Evolutionary conservation across 2,329 filamentous ascomycete species (phyloP), one percentile per base, ranked within the genome.

Genomic region (Xylariales sp.): DNA sequence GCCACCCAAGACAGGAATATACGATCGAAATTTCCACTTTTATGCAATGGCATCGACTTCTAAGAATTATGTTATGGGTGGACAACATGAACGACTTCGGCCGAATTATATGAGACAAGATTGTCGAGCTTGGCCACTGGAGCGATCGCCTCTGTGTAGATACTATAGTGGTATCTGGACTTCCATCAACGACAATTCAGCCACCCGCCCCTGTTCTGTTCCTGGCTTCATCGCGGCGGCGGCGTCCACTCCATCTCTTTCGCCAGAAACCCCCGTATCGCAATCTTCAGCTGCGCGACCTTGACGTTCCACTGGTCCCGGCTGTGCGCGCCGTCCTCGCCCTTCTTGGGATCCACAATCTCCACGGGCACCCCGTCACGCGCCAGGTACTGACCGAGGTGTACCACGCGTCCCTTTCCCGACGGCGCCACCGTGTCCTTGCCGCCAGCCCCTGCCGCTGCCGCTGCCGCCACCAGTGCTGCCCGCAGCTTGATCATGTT

Each of bases 241-340:
- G n/a, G n/a, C n/a, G n/a, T 34, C 32, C 32, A 34, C 14, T 24
- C 32, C 32, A 34, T 34, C 5, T 34, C 32, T 15, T 24, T 34
- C 12, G 14, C 11, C 17, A 34, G 20, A 20, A 23, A 34, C 6
- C 18, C 14, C 14, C 20, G 11, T 6, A 34, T 21, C 12, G 32
- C 32, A 17, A 34, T 34, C 19, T 34, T 34, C 18, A 34, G 32
- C 19, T 34, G 15, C 13, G 32, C 17, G n/a, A 24, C 20, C 32
- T 34, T 34, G 18, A 15, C 15, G 20, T 34, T 24, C 32, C 32
- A 34, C 12, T 12, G 18, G 17, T 21, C 18, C 19, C 32, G 23
- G n/a, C 12, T 24, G 14, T 34, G 32, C 6, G 14, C 14, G 6
- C 32, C 32, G n/a, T 34, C 19, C 18, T 24, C 21, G 17, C 21